Conservation (phyloP, 2,329 filamentous ascomycete genomes). For the Cercospora canescens region DNA sequence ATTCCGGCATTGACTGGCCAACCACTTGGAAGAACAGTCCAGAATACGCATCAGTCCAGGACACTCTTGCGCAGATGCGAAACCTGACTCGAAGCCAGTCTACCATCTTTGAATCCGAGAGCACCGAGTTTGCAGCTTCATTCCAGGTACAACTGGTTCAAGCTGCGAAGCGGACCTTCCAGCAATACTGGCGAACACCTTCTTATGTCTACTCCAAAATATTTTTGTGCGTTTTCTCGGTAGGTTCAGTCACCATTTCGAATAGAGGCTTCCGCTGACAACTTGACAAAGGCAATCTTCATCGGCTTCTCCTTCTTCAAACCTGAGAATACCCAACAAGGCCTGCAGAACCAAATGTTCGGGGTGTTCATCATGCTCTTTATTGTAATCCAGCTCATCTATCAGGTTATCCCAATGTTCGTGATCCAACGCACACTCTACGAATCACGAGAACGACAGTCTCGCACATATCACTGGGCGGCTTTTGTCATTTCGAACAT, state of each 20-base stretch:
- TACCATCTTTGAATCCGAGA: too few species aligned
- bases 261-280: conserved; percentile 29
- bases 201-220: conserved; percentile 60
- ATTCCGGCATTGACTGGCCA: conserved; percentile 41
- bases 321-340: conserved; percentile 38
- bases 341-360: conserved; percentile 49
- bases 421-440: conserved; percentile 59
- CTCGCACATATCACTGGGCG: conserved; percentile 73
- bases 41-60: too few species aligned
- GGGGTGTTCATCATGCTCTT: conserved; percentile 53
- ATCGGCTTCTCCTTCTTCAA: conserved; percentile 49
- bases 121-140: too few species aligned
- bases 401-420: conserved; percentile 62
- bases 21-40: too few species aligned
- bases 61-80: too few species aligned
- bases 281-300: conserved; percentile 49
- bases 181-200: conserved; percentile 48
- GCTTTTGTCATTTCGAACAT: conserved; percentile 72
- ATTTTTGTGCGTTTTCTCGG: conserved; percentile 42
- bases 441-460: conserved; percentile 61
- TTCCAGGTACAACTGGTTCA: too few species aligned
- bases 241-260: neutral
- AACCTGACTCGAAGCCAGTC: too few species aligned
- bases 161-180: conserved; percentile 46
- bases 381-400: conserved; percentile 47